Conservation (phyloP, 306 rosid genomes). For the Prunus mume region DNA sequence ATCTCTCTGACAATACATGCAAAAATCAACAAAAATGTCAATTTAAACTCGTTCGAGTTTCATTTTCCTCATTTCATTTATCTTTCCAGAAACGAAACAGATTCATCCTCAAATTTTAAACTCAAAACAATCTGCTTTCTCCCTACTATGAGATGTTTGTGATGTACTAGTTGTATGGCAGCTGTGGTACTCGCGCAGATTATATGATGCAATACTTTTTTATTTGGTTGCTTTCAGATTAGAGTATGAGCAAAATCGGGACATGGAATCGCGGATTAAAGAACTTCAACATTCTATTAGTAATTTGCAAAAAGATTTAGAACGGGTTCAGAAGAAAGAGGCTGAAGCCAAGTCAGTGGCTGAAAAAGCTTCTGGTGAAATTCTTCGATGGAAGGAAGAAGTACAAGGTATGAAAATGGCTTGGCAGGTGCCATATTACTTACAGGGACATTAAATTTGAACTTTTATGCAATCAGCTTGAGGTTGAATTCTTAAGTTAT, state of each 20-base stretch:
- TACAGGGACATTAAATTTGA: background rate
- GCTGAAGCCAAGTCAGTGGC: conserved; percentile 62
- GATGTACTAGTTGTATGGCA: background rate
- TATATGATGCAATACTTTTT: background rate
- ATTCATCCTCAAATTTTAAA: background rate
- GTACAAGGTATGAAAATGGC: conserved; percentile 54
- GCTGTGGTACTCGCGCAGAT: background rate
- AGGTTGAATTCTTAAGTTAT: background rate
- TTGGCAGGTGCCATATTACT: conserved; percentile 10
- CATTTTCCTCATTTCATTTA: background rate
- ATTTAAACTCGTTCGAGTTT: background rate
- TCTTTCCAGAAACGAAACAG: background rate
- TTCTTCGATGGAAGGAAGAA: conserved; percentile 58
- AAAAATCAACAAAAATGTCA: background rate
- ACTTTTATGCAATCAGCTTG: background rate
- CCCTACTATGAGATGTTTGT: background rate
- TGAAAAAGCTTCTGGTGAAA: conserved; percentile 66
- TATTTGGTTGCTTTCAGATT: conserved; percentile 44
- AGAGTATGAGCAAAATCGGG: conserved; percentile 96
- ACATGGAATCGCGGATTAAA: conserved; percentile 65
- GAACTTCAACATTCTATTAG: conserved; percentile 66
- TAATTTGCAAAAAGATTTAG: conserved; percentile 60
- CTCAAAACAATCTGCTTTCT: background rate
- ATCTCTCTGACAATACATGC: background rate
- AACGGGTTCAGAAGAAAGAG: conserved; percentile 66